Evolutionary conservation across 345 rosid species (phyloP).

Genomic region (Camelina sativa): DNA sequence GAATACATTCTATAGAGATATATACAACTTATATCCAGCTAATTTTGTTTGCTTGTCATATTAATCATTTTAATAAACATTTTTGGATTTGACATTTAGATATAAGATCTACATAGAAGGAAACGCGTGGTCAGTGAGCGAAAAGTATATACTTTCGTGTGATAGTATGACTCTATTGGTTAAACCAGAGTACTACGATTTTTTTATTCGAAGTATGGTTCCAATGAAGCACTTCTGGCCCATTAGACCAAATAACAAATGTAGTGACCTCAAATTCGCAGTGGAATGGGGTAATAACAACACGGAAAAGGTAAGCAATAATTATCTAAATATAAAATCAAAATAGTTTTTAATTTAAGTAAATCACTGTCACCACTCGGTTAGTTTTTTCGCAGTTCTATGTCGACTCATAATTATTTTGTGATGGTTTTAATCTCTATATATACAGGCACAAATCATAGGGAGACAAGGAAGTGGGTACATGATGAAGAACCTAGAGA

Average conservation of each 20-base stretch:
- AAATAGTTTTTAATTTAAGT: neutral
- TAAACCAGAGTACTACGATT: conserved; percentile 53
- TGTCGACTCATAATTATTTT: neutral
- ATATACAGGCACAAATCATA: conserved; percentile 52
- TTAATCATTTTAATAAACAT: neutral
- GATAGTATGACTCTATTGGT: conserved; percentile 52
- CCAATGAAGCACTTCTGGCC: conserved; percentile 65
- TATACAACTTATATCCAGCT: neutral
- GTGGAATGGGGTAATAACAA: conserved; percentile 48
- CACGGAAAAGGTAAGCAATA: conserved; percentile 24
- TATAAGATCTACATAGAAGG: conserved; percentile 68
- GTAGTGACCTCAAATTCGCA: conserved; percentile 40
- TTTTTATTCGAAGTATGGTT: conserved; percentile 52
- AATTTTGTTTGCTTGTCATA: neutral
- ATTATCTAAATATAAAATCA: neutral
- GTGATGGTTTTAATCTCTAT: conserved; percentile 13
- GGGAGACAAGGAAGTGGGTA: conserved; percentile 58
- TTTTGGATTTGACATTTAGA: conserved; percentile 30
- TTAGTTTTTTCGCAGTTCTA: conserved; percentile 3
- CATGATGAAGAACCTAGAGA: conserved; percentile 48
- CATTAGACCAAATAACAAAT: conserved; percentile 40
- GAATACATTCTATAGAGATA: neutral
- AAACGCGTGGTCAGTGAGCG: conserved; percentile 59
- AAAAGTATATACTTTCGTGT: conserved; percentile 58
- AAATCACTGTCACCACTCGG: neutral